Evolutionary conservation across 768 basidiomycete species (phyloP), one percentile per base, ranked within the genome.

Genomic region (Cubamyces sp.): DNA sequence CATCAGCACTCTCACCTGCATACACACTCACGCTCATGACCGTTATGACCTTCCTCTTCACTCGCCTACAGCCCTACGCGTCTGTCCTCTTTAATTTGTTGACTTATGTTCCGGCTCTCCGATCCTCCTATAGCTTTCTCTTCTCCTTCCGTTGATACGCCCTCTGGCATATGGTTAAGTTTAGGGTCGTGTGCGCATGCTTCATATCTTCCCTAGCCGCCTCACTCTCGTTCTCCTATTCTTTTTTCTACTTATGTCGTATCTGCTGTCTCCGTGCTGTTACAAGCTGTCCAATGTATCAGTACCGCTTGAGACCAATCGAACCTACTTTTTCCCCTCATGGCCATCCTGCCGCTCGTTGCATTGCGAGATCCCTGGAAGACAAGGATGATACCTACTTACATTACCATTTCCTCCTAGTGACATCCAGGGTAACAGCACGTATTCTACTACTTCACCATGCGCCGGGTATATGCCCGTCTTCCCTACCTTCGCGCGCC

Each of bases 221-320:
- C n/a, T 43, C 40, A 16, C 21, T 21, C 26, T 39, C 49, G 16
- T 30, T 37, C 47, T 64, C 47, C 25, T n/a, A n/a, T n/a, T 59
- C 47, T 49, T 47, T 45, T 39, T 8, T 23, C 6, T 63, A 76
- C 60, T 66, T 62, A 62, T 66, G 64, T 59, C 61, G 56, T 71
- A 37, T 67, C 62, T 61, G 60, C 60, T 61, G 60, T 61, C 59
- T 59, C 58, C 58, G 61, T 62, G 63, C 63, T 60, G 57, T 60
- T 58, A 53, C 57, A 59, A 64, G 58, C 48, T 56, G 58, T 60
- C 54, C 58, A 64, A 64, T 64, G 63, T 64, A 64, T 60, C 59
- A 56, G 63, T 64, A 64, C 54, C 54, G 49, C 34, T 47, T 26
- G 62, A 54, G 62, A 60, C 41, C 47, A 59, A 59, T 50, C 39